A percentile compares a stretch with the other conserved stretches of the same genome.
These are phyloP conservation scores for Fraxinus cuspidata DNA, from an alignment of 257 asterid genomes.

Conservation along the genomic window DNA sequence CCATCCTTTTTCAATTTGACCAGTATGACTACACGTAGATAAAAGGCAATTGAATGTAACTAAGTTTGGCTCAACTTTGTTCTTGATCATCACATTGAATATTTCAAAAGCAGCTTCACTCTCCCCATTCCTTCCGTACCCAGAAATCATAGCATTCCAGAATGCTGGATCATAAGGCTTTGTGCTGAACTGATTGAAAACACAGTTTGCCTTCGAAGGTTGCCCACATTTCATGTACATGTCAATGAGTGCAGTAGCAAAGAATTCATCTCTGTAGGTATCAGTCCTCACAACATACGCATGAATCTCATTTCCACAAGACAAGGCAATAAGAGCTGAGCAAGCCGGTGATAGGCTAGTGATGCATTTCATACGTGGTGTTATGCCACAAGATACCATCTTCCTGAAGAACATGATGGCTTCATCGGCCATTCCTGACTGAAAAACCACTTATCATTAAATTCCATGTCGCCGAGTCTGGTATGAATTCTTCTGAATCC, in stretches of 20 bases:
- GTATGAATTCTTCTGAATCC: slow-evolving; percentile 46
- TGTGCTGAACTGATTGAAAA: slow-evolving; percentile 49
- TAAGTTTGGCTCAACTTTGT: slow-evolving; percentile 61
- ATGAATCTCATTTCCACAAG: slow-evolving; percentile 64
- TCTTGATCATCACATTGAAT: slow-evolving; percentile 58
- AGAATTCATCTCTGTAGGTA: slow-evolving; percentile 40
- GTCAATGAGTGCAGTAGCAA: slow-evolving; percentile 76
- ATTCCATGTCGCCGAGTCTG: slow-evolving; percentile 84
- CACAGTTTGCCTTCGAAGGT: slow-evolving; percentile 39
- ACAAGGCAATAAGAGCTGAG: slow-evolving; percentile 47
- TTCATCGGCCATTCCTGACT: slow-evolving; percentile 51
- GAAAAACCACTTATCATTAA: slow-evolving; percentile 80
- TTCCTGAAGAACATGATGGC: slow-evolving; percentile 68
- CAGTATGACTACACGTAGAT: slow-evolving; percentile 70
- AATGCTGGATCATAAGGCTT: slow-evolving; percentile 70
- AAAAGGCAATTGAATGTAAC: slow-evolving; percentile 75
- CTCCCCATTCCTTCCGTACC: slow-evolving; percentile 73
- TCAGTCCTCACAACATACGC: slow-evolving; percentile 57
- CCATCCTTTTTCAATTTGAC: slow-evolving; percentile 62
- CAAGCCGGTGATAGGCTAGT: slow-evolving; percentile 74
- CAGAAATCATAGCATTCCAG: slow-evolving; percentile 96
- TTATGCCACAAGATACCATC: slow-evolving; percentile 50
- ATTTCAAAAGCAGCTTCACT: slow-evolving; percentile 63
- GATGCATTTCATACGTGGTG: slow-evolving; percentile 49
- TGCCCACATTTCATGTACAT: slow-evolving; percentile 89